phyloP scores from a whole-genome alignment of 169 alveolate species.

The Plasmodium billcollinsi region DNA sequence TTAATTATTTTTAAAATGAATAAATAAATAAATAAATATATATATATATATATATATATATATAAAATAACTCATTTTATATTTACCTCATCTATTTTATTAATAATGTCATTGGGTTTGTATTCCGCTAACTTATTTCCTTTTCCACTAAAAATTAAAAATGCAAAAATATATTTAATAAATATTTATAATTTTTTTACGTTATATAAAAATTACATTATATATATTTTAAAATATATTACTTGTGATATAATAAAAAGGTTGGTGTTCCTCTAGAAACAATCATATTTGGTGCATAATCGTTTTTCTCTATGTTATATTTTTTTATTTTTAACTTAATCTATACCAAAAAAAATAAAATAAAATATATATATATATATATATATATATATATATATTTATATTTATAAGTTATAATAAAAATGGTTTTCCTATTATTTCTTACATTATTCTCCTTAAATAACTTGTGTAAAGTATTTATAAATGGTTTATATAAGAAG shows the following conservation, averaged over 20 bases:
- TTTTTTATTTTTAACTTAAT: conserved; percentile 59
- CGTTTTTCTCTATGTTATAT: conserved; percentile 71
- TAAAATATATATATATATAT: background rate
- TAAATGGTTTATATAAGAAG: conserved; percentile 70
- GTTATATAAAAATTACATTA: no score
- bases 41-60: background rate
- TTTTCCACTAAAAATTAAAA: conserved; percentile 32
- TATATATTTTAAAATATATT: conserved; percentile 2
- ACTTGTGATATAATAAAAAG: conserved; percentile 63
- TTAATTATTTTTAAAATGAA: background rate
- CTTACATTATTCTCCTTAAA: conserved; percentile 63
- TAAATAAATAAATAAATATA: background rate
- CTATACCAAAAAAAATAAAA: conserved; percentile 12
- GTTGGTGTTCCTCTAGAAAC: conserved; percentile 71
- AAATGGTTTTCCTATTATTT: background rate
- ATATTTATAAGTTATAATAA: background rate
- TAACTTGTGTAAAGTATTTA: conserved; percentile 60
- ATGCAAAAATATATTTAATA: background rate
- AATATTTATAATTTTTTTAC: no score
- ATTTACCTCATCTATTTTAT: conserved; percentile 64
- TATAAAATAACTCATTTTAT: no score
- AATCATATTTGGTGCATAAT: conserved; percentile 73
- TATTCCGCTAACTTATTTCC: conserved; percentile 69
- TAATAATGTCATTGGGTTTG: conserved; percentile 63
- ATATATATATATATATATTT: background rate